These are phyloP conservation scores for Trichosporon ovoides DNA, from an alignment of 1,284 basidiomycete genomes.

Conservation along the genomic window DNA sequence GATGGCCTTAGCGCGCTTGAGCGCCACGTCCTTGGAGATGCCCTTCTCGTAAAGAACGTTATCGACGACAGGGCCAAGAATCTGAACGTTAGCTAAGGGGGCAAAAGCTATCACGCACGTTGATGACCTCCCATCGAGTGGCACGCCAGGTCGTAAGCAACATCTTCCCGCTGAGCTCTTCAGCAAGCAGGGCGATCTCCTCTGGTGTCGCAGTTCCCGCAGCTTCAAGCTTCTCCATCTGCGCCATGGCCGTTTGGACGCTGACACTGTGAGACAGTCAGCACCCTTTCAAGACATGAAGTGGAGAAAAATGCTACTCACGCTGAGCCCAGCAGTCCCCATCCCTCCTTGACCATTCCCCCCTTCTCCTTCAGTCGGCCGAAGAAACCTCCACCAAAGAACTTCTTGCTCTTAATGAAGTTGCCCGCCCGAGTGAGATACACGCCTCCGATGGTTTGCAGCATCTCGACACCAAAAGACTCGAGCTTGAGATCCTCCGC, in stretches of 20 bases:
- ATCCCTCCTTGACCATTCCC: slow-evolving; percentile 83
- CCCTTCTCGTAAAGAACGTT: slow-evolving; percentile 71
- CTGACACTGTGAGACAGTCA: slow-evolving; percentile 54
- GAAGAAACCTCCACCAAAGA: slow-evolving; percentile 76
- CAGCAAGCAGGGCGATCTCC: slow-evolving; percentile 77
- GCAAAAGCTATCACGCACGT: slow-evolving; percentile 52
- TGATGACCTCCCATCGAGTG: slow-evolving; percentile 83
- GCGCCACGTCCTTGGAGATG: slow-evolving; percentile 62
- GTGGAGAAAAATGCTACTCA: too few relatives aligned
- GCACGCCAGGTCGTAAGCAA: slow-evolving; percentile 93
- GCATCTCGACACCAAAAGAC: slow-evolving; percentile 93
- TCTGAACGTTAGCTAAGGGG: slow-evolving; percentile 27
- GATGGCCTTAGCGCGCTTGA: slow-evolving; percentile 83
- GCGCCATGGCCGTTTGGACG: slow-evolving; percentile 62
- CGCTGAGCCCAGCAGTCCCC: slow-evolving; percentile 87
- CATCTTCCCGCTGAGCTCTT: slow-evolving; percentile 94
- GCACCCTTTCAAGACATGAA: background rate
- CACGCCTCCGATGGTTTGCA: slow-evolving; percentile 69
- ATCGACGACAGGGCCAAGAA: slow-evolving; percentile 63
- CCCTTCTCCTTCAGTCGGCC: slow-evolving; percentile 93
- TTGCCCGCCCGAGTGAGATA: slow-evolving; percentile 91
- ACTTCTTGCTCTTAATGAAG: slow-evolving; percentile 84
- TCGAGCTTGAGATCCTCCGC: slow-evolving; percentile 96
- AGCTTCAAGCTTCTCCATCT: slow-evolving; percentile 84
- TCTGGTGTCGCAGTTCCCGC: slow-evolving; percentile 78